Conservation (phyloP, 495 filamentous ascomycete genomes). For the Aspergillus homomorphus region DNA sequence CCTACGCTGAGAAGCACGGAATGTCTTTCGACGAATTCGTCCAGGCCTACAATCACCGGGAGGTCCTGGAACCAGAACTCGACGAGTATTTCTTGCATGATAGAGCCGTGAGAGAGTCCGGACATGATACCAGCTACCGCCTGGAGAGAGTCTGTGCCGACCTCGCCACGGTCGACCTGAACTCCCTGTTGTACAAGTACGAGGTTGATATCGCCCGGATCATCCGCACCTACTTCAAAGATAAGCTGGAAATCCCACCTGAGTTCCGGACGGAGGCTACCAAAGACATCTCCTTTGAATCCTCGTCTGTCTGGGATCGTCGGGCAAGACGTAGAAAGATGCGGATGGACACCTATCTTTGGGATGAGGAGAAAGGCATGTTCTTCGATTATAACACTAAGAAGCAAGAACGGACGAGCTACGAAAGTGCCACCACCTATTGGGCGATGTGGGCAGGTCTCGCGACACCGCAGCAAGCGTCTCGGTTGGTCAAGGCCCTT, state of each 20-base stretch:
- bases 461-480: conserved; percentile 74
- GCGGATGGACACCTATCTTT: conserved; percentile 82
- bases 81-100: conserved; percentile 97
- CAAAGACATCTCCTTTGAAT: conserved; percentile 61
- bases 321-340: conserved; percentile 74
- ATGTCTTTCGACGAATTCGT: conserved; percentile 82
- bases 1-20: conserved; percentile 80
- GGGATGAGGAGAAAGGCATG: conserved; percentile 88
- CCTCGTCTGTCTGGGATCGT: conserved; percentile 84
- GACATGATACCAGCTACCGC: conserved; percentile 93
- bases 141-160: conserved; percentile 84
- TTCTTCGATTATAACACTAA: conserved; percentile 94
- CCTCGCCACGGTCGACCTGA: conserved; percentile 89
- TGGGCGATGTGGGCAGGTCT: conserved; percentile 97
- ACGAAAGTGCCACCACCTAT: conserved; percentile 88
- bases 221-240: conserved; percentile 78
- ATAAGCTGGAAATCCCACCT: conserved; percentile 69
- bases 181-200: conserved; percentile 92
- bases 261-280: conserved; percentile 67
- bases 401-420: conserved; percentile 69
- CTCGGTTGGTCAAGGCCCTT: conserved; percentile 71
- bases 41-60: conserved; percentile 72
- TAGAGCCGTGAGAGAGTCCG: conserved; percentile 91
- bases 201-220: conserved; percentile 84
- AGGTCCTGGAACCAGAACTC: conserved; percentile 79